These are phyloP conservation scores for Dimargaris xerosporica DNA, from an alignment of 192 early-diverging fungal genomes.

Conservation along the genomic window DNA sequence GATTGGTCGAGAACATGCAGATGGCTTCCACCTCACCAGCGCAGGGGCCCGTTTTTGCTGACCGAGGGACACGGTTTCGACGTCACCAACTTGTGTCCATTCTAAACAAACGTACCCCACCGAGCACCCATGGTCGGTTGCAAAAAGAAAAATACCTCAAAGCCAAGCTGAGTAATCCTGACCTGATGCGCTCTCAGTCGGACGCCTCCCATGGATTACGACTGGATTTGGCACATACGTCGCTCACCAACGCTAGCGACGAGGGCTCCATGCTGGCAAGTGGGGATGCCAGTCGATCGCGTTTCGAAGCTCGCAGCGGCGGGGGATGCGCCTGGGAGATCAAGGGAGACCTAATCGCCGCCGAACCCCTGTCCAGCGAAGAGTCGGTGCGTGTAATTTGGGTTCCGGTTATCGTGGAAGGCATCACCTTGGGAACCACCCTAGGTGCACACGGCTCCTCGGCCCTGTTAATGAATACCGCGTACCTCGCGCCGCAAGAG, in stretches of 20 bases:
- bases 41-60: background rate
- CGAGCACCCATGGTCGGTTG: conserved; percentile 3
- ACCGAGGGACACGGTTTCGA: background rate
- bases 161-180: background rate
- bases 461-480: background rate
- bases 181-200: background rate
- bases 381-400: conserved; percentile 14
- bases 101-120: conserved; percentile 3
- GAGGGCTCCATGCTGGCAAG: background rate
- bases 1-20: background rate
- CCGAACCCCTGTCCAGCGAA: conserved; percentile 9
- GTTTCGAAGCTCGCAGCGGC: background rate
- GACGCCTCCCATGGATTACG: background rate
- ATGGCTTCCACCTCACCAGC: too few relatives aligned
- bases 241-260: background rate
- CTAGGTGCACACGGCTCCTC: too few relatives aligned
- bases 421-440: background rate
- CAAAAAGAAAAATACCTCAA: conserved; percentile 9
- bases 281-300: background rate
- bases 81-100: conserved; percentile 6
- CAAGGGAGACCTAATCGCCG: conserved; percentile 7
- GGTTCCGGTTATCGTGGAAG: conserved; percentile 1
- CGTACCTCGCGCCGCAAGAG: background rate
- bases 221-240: background rate
- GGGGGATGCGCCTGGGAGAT: conserved; percentile 9